Percentiles rank a stretch among this genome's conserved stretches.
Conservation (phyloP, 139 green algal genomes). For the Trebouxia sp. region DNA sequence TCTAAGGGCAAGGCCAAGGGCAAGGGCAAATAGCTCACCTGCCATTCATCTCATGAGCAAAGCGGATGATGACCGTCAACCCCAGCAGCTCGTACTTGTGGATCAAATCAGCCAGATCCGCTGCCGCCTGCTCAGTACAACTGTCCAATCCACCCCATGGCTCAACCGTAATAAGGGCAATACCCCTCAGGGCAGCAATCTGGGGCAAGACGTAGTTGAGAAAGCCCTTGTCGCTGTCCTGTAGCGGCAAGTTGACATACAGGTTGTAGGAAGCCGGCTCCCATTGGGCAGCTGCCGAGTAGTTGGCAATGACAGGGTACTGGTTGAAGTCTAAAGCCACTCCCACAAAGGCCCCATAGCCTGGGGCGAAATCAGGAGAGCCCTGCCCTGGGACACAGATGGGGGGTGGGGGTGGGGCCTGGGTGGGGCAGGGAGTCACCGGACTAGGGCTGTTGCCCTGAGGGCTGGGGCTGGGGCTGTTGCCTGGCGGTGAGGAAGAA, state of each 20-base stretch:
- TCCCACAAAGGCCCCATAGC: conserved; percentile 2
- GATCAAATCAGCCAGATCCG: neutral
- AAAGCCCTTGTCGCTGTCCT: neutral
- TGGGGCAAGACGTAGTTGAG: neutral
- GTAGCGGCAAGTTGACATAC: conserved; percentile 26
- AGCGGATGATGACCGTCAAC: conserved; percentile 23
- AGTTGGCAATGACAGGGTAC: conserved; percentile 1
- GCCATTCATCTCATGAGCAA: conserved; percentile 29
- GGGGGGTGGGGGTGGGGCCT: neutral
- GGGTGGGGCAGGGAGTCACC: neutral
- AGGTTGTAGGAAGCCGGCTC: conserved; percentile 23
- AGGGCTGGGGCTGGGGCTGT: neutral
- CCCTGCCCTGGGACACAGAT: conserved; percentile 3
- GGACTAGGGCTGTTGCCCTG: neutral
- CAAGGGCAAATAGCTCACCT: no score
- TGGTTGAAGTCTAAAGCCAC: conserved; percentile 24
- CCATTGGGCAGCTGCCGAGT: neutral
- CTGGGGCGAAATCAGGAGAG: neutral
- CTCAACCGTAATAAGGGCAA: conserved; percentile 14
- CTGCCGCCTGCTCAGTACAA: conserved; percentile 1
- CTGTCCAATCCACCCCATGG: neutral
- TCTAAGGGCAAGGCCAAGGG: no score
- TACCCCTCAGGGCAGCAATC: conserved; percentile 3
- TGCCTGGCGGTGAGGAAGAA: no score
- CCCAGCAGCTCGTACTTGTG: conserved; percentile 14